Base-by-base conservation (phyloP, 306 rosid species). In the Inga leiocalycina region DNA sequence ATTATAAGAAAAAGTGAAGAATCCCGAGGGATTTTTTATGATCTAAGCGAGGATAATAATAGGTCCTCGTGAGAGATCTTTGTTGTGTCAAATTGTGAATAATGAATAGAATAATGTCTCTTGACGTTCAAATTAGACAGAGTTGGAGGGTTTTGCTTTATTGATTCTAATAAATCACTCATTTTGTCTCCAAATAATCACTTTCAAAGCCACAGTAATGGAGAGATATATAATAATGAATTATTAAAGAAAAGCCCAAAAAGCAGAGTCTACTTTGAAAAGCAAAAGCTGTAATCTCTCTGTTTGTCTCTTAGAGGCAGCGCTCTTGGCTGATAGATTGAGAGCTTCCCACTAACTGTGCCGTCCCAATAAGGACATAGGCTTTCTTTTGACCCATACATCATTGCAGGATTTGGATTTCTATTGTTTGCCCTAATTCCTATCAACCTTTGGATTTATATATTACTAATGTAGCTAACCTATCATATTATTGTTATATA, bases 161-260 rank as follows among this genome's bases (percentile, higher is more conserved):
- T 86, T 87, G 97, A 90, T 89, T 88, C 90, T 77, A 83, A 86
- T 77, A 84, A 86, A 79, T 88, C 90, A 77, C 88, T 84, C 86
- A 77, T 67, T 75, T 74, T 82, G 92, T 88, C 95, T 74, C 89
- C 81, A 84, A 46, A 85, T 85, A 75, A 88, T 77, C 81, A 80
- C 85, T 73, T 84, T 88, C 93, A 81, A 70, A 27, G 78, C 72
- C 89, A 89, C 92, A 81, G 82, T 79, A 39, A 39, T 86, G 80
- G 34, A 59, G 9, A 57, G 12, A 57, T 22, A 10, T 0, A 6
- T 9, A 59, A 59, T n/a, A 8, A 59, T 2, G 20, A 14, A 59
- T 22, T 22, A 61, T 9, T 61, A 62, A 83, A 82, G 84, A 85
- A 87, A 27, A 71, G 11, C 37, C 37, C 7, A 4, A 20, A 91